Percentiles rank a stretch among this genome's conserved stretches.
phyloP scores from a whole-genome alignment of 352 stramenopile genomes.

The Phytophthora rubi region DNA sequence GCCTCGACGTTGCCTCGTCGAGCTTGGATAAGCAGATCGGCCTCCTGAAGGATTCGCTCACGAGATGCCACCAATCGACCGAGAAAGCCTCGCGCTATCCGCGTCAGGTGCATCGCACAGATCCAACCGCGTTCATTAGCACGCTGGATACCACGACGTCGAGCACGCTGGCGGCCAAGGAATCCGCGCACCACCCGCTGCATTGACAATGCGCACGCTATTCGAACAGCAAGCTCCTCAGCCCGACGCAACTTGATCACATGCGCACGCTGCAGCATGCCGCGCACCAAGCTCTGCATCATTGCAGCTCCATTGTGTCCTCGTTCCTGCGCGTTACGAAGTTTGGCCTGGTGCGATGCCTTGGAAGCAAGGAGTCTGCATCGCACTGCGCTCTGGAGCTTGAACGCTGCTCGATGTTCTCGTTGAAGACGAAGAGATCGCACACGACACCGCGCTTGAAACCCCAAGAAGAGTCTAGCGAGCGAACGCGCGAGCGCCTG shows the following conservation, averaged over 20 bases:
- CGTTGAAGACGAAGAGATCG: slow-evolving; percentile 41
- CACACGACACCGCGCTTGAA: slow-evolving; percentile 53
- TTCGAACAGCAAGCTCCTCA: slow-evolving; percentile 45
- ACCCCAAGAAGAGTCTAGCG: slow-evolving; percentile 50
- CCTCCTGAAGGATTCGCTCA: slow-evolving; percentile 42
- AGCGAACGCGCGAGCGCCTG: slow-evolving; percentile 37
- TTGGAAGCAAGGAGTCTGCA: slow-evolving; percentile 43
- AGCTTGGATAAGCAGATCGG: slow-evolving; percentile 64
- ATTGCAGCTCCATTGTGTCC: slow-evolving; percentile 43
- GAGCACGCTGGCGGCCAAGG: slow-evolving; percentile 40
- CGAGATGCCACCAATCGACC: slow-evolving; percentile 34
- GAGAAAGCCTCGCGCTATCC: slow-evolving; percentile 64
- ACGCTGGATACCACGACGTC: slow-evolving; percentile 37
- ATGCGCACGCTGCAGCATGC: slow-evolving; percentile 31
- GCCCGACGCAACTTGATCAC: slow-evolving; percentile 44
- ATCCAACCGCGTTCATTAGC: slow-evolving; percentile 39
- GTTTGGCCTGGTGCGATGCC: slow-evolving; percentile 26
- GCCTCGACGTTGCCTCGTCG: slow-evolving; percentile 52
- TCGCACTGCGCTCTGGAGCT: slow-evolving; percentile 47
- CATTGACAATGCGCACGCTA: slow-evolving; percentile 59
- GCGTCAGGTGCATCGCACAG: slow-evolving; percentile 50
- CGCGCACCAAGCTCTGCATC: slow-evolving; percentile 54
- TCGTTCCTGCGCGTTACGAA: slow-evolving; percentile 17
- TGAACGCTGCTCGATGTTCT: slow-evolving; percentile 38
- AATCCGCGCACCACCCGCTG: slow-evolving; percentile 59